Base-by-base conservation (phyloP, 495 filamentous ascomycete species). In the Podospora conica region DNA sequence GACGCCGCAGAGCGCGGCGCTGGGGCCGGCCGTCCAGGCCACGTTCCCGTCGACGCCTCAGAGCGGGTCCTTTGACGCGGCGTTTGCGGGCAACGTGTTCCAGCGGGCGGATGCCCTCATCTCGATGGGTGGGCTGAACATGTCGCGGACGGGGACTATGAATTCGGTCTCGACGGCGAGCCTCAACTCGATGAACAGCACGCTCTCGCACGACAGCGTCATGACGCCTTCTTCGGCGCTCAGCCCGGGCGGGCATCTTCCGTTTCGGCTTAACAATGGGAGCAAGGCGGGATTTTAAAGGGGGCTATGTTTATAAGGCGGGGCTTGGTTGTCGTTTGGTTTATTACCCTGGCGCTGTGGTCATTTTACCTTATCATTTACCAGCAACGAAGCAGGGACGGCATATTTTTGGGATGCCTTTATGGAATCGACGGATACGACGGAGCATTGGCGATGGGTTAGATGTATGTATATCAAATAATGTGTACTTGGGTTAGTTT, bases 11-110 rank as follows among this genome's bases (percentile, higher is more conserved):
- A 93, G 90, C 70, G 92, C 92, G 18, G 92, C 92, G 15, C 83
- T 96, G 4, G 92, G 92, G 5, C 90, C 92, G 9, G 93, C 93
- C 48, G 91, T 91, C 18, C 91, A 95, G 74, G 92, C 93, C 2
- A 97, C 93, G 1, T 87, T 96, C 21, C 91, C 92, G 28, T 89
- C 87, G 9, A 92, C 89, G 0, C 90, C 90, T 24, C 87, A 86
- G 62, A 90, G 85, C 75, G 86, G 83, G 4, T 78, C 79, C 0
- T 90, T 89, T 71, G 83, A 86, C 65, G 81, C 82, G 27, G 86
- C 86, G 60, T 91, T 91, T 68, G 81, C 79, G 25, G 87, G 89
- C 5, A 87, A 89, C 65, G 87, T 91, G 4, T 92, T 90, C 74
- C 87, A 92, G 71, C 81, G 90, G 28, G 88, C 90, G 0, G 90